Evolutionary conservation across 1,284 basidiomycete species (phyloP).

Genomic region (Apiotrichum gamsii): DNA sequence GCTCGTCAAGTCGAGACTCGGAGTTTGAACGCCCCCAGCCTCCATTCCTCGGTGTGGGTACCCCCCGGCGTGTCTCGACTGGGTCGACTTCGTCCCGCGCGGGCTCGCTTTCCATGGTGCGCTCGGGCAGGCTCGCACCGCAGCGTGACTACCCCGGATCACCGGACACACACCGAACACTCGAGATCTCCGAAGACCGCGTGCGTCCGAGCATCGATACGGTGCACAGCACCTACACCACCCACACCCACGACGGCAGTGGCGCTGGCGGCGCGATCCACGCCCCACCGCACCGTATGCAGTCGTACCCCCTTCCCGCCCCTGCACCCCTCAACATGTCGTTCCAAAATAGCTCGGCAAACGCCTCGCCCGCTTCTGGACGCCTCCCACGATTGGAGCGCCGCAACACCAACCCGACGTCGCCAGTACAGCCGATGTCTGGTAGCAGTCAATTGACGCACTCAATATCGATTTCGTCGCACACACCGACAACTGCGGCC

Average conservation of each 20-base stretch:
- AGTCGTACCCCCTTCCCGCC: background rate
- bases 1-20: too few relatives aligned
- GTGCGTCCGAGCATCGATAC: slow-evolving; percentile 2
- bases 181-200: background rate
- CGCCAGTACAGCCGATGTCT: slow-evolving; percentile 9
- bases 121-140: slow-evolving; percentile 28
- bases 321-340: background rate
- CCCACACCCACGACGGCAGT: too few relatives aligned
- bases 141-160: slow-evolving; percentile 9
- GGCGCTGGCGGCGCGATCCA: too few relatives aligned
- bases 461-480: slow-evolving; percentile 4
- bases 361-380: background rate
- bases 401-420: slow-evolving; percentile 31
- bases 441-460: slow-evolving; percentile 5
- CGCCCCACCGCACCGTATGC: too few relatives aligned
- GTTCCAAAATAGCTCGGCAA: background rate
- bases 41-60: slow-evolving; percentile 9
- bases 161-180: background rate
- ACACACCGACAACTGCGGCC: background rate
- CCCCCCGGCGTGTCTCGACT: slow-evolving; percentile 12
- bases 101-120: slow-evolving; percentile 37
- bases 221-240: background rate
- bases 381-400: slow-evolving; percentile 25
- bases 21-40: background rate
- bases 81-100: slow-evolving; percentile 34